Evolutionary conservation across 768 basidiomycete genomes (phyloP), one percentile per base, ranked within the genome.

Genomic region (Pluteus cervinus): DNA sequence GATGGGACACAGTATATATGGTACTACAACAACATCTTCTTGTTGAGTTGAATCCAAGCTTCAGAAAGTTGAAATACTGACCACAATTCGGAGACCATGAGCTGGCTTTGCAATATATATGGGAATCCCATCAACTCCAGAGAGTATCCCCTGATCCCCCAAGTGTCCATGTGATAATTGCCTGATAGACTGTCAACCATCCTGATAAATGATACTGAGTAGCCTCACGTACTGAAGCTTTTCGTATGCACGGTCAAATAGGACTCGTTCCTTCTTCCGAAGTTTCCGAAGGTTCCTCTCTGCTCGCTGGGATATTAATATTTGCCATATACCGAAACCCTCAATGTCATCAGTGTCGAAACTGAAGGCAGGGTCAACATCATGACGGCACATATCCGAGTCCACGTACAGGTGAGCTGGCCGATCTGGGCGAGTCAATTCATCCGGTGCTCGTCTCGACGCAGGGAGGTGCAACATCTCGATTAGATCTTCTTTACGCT

Each of bases 81-180:
- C 76, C 2, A 80, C 62, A 16, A 80, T 53, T 8, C 74, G 58
- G 16, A 65, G 50, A 43, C 78, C 73, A 0, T 61, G 47, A 7
- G 71, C 73, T 68, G 83, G 76, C 51, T 81, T 83, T 0, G 83
- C 83, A 49, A 83, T 80, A 36, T 68, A 84, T 7, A 85, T 68
- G 0, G 81, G 78, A 3, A 84, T 54, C 1, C 69, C 69, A 10
- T 55, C 53, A 9, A 61, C 56, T 57, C 53, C 81, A 80, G 45
- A 84, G 79, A 43, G 84, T 85, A 40, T 79, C 75, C 8, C 66
- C 63, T 1, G 82, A 83, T 47, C n/a, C n/a, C n/a, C n/a, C n/a
- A 86, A 84, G 39, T 76, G 71, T 0, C 82, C 83, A 3, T 71
- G 68, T 0, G 83, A 86, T 8, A 86, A 65, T 42, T 85, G 77